Percentiles rank a stretch among this genome's conserved stretches.
Conservation (phyloP, 164 flowering plant genomes). For the Stephania yunnanensis region DNA sequence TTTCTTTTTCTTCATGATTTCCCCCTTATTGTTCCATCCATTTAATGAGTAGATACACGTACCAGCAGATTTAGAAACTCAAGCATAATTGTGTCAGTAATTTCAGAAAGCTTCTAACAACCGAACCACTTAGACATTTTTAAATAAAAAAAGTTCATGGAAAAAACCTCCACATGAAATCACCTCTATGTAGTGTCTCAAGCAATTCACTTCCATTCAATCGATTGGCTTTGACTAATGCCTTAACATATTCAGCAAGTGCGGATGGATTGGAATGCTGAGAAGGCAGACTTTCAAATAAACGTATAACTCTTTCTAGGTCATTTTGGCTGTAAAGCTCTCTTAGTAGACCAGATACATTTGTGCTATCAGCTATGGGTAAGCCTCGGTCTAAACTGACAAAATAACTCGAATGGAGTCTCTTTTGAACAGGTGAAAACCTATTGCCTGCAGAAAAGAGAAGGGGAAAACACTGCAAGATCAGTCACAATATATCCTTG, state of each 20-base stretch:
- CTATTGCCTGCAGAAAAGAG: conserved; percentile 31
- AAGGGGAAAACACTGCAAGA: too few relatives aligned
- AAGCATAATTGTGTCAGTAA: too few relatives aligned
- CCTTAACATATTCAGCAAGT: conserved; percentile 85
- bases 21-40: too few relatives aligned
- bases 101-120: too few relatives aligned
- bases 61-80: too few relatives aligned
- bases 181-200: conserved; percentile 84
- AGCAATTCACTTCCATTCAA: conserved; percentile 79
- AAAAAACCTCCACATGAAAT: not conserved
- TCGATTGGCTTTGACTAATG: conserved; percentile 80
- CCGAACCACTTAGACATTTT: not conserved
- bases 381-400: conserved; percentile 66
- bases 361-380: conserved; percentile 57
- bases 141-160: not conserved
- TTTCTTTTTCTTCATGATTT: too few relatives aligned
- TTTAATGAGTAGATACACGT: too few relatives aligned
- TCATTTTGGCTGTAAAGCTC: conserved; percentile 70
- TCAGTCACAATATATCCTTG: too few relatives aligned
- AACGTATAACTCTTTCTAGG: conserved; percentile 80
- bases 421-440: conserved; percentile 30
- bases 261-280: conserved; percentile 76
- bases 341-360: conserved; percentile 52
- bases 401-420: conserved; percentile 71
- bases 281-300: conserved; percentile 86